Percentiles rank a stretch among this genome's conserved stretches.
These are phyloP conservation scores for Lactarius hengduanensis DNA, from an alignment of 768 basidiomycete genomes.

Conservation along the genomic window DNA sequence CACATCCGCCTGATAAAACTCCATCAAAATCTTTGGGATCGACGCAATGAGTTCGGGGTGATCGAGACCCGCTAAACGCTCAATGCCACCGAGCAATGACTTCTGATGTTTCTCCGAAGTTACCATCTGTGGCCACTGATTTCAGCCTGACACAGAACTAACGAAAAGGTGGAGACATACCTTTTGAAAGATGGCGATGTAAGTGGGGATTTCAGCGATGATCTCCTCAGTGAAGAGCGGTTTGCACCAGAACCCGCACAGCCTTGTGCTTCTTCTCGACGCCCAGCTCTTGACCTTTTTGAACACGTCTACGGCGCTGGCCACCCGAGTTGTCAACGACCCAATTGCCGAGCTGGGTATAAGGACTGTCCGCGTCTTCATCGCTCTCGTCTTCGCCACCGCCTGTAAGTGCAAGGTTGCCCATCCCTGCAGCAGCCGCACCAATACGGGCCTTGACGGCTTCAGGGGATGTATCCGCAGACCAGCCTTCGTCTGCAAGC, in stretches of 20 bases:
- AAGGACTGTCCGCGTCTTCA: slow-evolving; percentile 84
- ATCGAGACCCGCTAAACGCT: slow-evolving; percentile 75
- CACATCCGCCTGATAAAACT: slow-evolving; percentile 86
- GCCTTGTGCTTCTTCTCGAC: slow-evolving; percentile 96
- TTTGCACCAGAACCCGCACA: slow-evolving; percentile 77
- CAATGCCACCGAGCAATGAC: slow-evolving; percentile 88
- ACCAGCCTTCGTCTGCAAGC: slow-evolving; percentile 78
- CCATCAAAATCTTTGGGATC: slow-evolving; percentile 93
- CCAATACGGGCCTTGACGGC: slow-evolving; percentile 83
- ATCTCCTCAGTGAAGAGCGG: slow-evolving; percentile 76
- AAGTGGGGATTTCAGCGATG: slow-evolving; percentile 59
- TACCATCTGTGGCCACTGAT: slow-evolving; percentile 57
- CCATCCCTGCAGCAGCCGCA: slow-evolving; percentile 60
- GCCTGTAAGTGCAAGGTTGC: slow-evolving; percentile 47
- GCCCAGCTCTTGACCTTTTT: slow-evolving; percentile 90
- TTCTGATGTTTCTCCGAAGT: slow-evolving; percentile 96
- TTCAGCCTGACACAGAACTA: neutral
- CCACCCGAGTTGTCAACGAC: slow-evolving; percentile 64
- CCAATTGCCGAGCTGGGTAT: slow-evolving; percentile 81
- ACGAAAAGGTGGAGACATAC: slow-evolving; percentile 42
- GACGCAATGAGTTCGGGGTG: slow-evolving; percentile 67
- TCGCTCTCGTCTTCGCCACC: slow-evolving; percentile 88
- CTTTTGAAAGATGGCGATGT: slow-evolving; percentile 72
- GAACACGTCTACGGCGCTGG: slow-evolving; percentile 65
- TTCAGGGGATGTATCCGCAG: slow-evolving; percentile 86